These are phyloP conservation scores for Eleusine indica DNA, from an alignment of 176 grass and related monocot genomes.

Conservation along the genomic window DNA sequence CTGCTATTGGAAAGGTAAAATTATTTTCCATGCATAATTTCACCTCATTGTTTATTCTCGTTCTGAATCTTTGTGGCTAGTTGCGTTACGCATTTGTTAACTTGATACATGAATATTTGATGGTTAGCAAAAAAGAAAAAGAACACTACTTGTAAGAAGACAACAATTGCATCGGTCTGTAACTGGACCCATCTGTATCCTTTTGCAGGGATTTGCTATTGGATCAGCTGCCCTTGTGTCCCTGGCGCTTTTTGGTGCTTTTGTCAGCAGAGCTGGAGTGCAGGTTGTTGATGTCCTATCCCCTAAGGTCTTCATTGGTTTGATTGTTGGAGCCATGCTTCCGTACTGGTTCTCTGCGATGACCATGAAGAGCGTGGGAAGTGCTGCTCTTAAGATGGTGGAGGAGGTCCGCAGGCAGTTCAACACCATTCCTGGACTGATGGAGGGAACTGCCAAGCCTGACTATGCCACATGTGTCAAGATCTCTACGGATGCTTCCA, in stretches of 20 bases:
- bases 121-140: neutral
- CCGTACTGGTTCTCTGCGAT: conserved; percentile 97
- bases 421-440: conserved; percentile 78
- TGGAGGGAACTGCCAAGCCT: conserved; percentile 79
- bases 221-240: conserved; percentile 89
- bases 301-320: conserved; percentile 87
- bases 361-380: conserved; percentile 96
- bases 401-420: conserved; percentile 96
- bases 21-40: neutral
- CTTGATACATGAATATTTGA: neutral
- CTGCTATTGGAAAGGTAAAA: conserved; percentile 88
- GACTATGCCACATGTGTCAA: conserved; percentile 94
- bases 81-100: neutral
- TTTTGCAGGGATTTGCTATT: conserved; percentile 82
- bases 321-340: conserved; percentile 92
- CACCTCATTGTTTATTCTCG: neutral
- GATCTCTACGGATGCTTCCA: conserved; percentile 94
- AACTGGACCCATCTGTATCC: conserved; percentile 5
- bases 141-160: neutral
- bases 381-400: conserved; percentile 85
- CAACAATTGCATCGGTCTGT: neutral
- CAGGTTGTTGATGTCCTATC: conserved; percentile 77
- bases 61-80: neutral
- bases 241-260: conserved; percentile 82
- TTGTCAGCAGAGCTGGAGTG: conserved; percentile 81